phyloP scores from a whole-genome alignment of 331 rosid species.

The Erythrophleum ivorense region DNA sequence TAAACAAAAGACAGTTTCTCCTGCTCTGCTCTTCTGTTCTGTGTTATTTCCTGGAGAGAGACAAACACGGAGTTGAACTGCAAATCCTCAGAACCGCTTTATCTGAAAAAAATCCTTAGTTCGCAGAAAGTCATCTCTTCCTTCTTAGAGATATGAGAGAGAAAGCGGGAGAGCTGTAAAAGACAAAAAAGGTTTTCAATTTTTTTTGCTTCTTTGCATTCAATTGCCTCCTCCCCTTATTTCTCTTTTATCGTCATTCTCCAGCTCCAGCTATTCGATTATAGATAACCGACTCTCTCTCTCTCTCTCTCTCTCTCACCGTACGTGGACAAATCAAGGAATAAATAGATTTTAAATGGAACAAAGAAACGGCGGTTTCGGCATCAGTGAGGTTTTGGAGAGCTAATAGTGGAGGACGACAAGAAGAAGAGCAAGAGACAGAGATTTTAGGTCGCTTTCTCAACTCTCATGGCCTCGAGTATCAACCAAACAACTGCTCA shows the following conservation, averaged over 20 bases:
- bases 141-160: constrained; percentile 27
- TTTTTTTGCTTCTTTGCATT: constrained; percentile 59
- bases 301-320: constrained; percentile 51
- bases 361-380: constrained; percentile 50
- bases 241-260: constrained; percentile 26
- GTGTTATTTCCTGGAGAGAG: constrained; percentile 24
- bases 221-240: constrained; percentile 43
- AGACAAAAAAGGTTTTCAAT: constrained; percentile 24
- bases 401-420: constrained; percentile 21
- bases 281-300: constrained; percentile 47
- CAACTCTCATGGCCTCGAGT: constrained; percentile 61
- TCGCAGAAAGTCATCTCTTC: constrained; percentile 51
- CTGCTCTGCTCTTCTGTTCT: background rate
- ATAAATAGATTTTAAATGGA: constrained; percentile 36
- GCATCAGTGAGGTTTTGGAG: constrained; percentile 51
- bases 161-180: constrained; percentile 25
- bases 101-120: constrained; percentile 33
- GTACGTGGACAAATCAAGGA: constrained; percentile 19
- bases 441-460: constrained; percentile 42
- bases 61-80: constrained; percentile 37
- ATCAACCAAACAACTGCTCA: constrained; percentile 52
- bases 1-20: constrained; percentile 23
- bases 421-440: constrained; percentile 42
- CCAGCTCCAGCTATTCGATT: constrained; percentile 28
- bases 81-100: constrained; percentile 55